Conservation (phyloP, 306 rosid species). For the Clitoria ternatea region DNA sequence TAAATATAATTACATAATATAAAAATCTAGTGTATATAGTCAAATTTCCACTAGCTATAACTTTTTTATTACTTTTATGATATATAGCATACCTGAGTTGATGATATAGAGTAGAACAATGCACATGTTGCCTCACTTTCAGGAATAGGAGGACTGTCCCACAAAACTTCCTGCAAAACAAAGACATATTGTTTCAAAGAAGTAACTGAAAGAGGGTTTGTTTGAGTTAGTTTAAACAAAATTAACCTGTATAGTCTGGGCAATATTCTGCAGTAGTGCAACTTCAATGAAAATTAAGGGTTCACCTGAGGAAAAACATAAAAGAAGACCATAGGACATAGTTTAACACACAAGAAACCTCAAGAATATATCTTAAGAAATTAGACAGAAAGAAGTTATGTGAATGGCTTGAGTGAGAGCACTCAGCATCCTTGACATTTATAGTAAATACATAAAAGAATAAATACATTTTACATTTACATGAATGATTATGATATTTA, state of each 20-base stretch:
- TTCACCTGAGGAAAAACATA: conserved; percentile 46
- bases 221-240: conserved; percentile 9
- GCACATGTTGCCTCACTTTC: conserved; percentile 90
- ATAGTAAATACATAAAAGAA: neutral
- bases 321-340: neutral
- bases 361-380: neutral
- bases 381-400: conserved; percentile 16
- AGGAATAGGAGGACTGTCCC: conserved; percentile 87
- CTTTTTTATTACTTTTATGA: conserved; percentile 1
- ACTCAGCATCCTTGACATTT: conserved; percentile 6
- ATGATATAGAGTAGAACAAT: conserved; percentile 89
- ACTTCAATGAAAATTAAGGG: conserved; percentile 93
- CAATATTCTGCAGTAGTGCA: conserved; percentile 80
- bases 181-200: neutral
- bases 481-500: conserved; percentile 1
- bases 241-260: conserved; percentile 70
- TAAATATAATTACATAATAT: conserved; percentile 2
- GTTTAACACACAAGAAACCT: conserved; percentile 16
- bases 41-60: conserved; percentile 12
- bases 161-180: conserved; percentile 72
- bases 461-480: conserved; percentile 1
- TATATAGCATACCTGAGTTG: conserved; percentile 71
- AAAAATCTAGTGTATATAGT: neutral
- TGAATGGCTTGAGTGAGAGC: conserved; percentile 3
- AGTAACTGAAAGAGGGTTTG: conserved; percentile 3